Evolutionary conservation across 441 rosid species (phyloP).

Genomic region (Omphalea diandra): DNA sequence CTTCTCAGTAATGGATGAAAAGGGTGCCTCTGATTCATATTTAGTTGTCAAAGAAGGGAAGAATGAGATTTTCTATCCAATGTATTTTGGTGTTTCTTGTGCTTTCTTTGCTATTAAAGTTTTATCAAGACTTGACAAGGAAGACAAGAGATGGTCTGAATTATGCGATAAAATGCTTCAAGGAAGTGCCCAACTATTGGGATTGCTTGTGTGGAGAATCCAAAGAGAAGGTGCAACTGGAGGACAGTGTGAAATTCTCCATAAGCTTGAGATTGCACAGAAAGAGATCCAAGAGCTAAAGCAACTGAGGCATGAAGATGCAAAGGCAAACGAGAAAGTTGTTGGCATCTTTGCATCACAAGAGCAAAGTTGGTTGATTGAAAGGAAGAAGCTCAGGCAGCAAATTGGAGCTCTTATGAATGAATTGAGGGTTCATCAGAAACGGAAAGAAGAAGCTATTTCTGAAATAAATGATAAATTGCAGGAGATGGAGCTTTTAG

Average conservation of each 20-base stretch:
- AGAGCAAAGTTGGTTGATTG: slow-evolving; percentile 78
- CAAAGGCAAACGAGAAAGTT: slow-evolving; percentile 90
- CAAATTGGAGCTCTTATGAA: slow-evolving; percentile 61
- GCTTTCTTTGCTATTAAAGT: slow-evolving; percentile 50
- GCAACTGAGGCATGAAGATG: slow-evolving; percentile 70
- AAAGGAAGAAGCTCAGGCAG: slow-evolving; percentile 56
- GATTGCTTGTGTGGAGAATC: slow-evolving; percentile 65
- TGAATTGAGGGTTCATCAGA: slow-evolving; percentile 48
- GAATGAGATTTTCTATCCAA: slow-evolving; percentile 44
- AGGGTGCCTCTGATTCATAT: slow-evolving; percentile 36
- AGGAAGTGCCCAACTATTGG: slow-evolving; percentile 63
- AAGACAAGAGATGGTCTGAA: slow-evolving; percentile 52
- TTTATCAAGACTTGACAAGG: slow-evolving; percentile 35
- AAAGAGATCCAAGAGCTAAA: slow-evolving; percentile 56
- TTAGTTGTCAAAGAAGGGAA: slow-evolving; percentile 35
- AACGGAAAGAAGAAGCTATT: slow-evolving; percentile 44
- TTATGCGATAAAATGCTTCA: slow-evolving; percentile 52
- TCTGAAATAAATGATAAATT: slow-evolving; percentile 46
- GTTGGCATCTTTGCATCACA: slow-evolving; percentile 78
- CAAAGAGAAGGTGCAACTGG: slow-evolving; percentile 40
- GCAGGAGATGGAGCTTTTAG: slow-evolving; percentile 49
- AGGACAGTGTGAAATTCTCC: slow-evolving; percentile 38
- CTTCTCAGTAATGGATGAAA: slow-evolving; percentile 43
- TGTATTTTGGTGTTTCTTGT: slow-evolving; percentile 67
- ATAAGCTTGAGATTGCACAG: slow-evolving; percentile 51